A percentile compares a stretch with the other conserved stretches of the same genome.
Evolutionary conservation across 345 rosid species (phyloP).

Genomic region (Eucalyptus pauciflora): DNA sequence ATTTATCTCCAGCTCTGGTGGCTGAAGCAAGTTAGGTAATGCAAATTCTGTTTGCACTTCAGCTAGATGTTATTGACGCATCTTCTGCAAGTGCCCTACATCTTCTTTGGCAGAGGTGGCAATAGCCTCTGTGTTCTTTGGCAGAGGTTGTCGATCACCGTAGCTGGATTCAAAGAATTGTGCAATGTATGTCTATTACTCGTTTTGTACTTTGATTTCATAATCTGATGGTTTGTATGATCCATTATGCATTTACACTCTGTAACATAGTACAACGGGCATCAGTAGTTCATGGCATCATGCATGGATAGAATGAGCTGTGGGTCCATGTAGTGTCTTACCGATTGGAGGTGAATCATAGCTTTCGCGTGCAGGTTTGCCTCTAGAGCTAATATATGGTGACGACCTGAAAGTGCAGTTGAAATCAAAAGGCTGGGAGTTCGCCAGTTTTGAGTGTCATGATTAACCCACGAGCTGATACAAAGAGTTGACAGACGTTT

Average conservation of each 20-base stretch:
- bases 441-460: background rate
- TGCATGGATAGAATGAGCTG: background rate
- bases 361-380: background rate
- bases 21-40: background rate
- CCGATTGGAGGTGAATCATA: background rate
- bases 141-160: background rate
- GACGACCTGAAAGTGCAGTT: background rate
- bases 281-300: background rate
- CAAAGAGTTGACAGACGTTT: background rate
- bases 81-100: background rate
- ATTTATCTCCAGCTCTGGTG: background rate
- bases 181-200: background rate
- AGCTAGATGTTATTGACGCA: background rate
- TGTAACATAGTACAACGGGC: background rate
- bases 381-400: background rate
- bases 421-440: background rate
- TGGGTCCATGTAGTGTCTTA: background rate
- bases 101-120: background rate
- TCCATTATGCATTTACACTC: background rate
- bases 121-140: background rate
- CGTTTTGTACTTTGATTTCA: background rate
- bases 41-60: background rate
- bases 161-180: background rate
- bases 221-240: background rate
- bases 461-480: background rate